Percentiles rank a stretch among this genome's conserved stretches.
phyloP scores from a whole-genome alignment of 2,329 filamentous ascomycete species.

The Polytolypa hystricis region DNA sequence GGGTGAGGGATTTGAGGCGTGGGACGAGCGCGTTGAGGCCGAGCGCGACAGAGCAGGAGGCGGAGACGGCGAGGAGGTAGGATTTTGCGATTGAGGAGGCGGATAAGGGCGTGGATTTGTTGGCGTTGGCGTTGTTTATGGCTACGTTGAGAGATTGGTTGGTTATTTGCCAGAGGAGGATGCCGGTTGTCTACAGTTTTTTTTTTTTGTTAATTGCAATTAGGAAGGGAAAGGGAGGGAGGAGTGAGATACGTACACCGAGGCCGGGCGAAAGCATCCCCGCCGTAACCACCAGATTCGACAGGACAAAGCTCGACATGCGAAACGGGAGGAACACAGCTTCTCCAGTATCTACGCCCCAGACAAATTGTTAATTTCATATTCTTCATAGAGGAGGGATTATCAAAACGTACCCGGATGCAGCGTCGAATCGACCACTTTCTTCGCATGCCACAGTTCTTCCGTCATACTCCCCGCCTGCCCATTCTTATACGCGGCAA shows the following conservation, averaged over 20 bases:
- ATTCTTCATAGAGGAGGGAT: neutral
- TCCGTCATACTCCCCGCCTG: conserved; percentile 67
- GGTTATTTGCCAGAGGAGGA: conserved; percentile 83
- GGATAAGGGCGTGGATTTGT: conserved; percentile 87
- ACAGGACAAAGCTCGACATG: conserved; percentile 91
- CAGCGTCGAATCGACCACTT: conserved; percentile 89
- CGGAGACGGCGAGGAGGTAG: conserved; percentile 82
- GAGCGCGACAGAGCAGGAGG: conserved; percentile 85
- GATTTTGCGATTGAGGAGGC: conserved; percentile 73
- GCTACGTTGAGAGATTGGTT: conserved; percentile 98
- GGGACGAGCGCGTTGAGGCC: conserved; percentile 86
- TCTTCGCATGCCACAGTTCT: conserved; percentile 90
- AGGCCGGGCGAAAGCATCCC: conserved; percentile 94
- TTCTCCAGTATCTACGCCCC: conserved; percentile 66
- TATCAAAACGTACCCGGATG: conserved; percentile 61
- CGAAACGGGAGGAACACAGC: conserved; percentile 90
- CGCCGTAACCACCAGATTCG: conserved; percentile 86
- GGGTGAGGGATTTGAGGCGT: conserved; percentile 63
- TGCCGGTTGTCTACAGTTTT: conserved; percentile 58
- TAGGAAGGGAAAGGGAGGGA: neutral
- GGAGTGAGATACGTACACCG: conserved; percentile 39
- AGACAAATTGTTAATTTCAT: no score
- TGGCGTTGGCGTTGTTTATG: conserved; percentile 95
- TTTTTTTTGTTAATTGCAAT: conserved; percentile 1
- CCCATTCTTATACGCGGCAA: conserved; percentile 79